Percentiles rank a stretch among this genome's conserved stretches.
Conservation (phyloP, 306 rosid species). For the Luffa aegyptiaca region DNA sequence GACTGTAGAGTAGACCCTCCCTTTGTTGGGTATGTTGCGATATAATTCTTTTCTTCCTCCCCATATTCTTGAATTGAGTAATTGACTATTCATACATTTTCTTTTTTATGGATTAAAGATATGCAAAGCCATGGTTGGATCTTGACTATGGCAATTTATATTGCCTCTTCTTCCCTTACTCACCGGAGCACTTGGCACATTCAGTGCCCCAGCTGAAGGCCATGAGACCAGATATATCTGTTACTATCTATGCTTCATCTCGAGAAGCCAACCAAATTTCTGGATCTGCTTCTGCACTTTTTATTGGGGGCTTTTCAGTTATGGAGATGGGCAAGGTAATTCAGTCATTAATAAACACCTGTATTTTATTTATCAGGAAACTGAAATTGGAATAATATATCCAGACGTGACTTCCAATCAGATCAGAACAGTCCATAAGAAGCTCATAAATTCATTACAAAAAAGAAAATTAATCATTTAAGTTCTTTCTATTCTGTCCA, state of each 20-base stretch:
- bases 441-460: not conserved
- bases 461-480: not conserved
- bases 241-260: slow-evolving; percentile 52
- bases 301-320: slow-evolving; percentile 81
- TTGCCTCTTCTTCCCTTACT: slow-evolving; percentile 86
- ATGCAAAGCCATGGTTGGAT: slow-evolving; percentile 83
- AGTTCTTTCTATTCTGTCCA: not conserved
- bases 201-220: slow-evolving; percentile 56
- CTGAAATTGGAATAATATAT: not conserved
- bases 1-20: slow-evolving; percentile 83
- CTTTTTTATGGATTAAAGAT: slow-evolving; percentile 37
- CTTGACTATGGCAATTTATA: slow-evolving; percentile 49
- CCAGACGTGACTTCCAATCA: not conserved
- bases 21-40: slow-evolving; percentile 64
- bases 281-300: slow-evolving; percentile 74
- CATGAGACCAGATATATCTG: slow-evolving; percentile 56
- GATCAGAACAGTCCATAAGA: not conserved
- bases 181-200: slow-evolving; percentile 79
- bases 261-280: slow-evolving; percentile 47
- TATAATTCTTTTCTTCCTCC: not conserved
- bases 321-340: slow-evolving; percentile 63
- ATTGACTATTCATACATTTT: slow-evolving; percentile 13
- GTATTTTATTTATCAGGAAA: not conserved
- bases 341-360: slow-evolving; percentile 1
- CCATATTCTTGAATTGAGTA: not conserved